A percentile compares a stretch with the other conserved stretches of the same genome.
Conservation (phyloP, 345 rosid species). For the Lepidium didymum region DNA sequence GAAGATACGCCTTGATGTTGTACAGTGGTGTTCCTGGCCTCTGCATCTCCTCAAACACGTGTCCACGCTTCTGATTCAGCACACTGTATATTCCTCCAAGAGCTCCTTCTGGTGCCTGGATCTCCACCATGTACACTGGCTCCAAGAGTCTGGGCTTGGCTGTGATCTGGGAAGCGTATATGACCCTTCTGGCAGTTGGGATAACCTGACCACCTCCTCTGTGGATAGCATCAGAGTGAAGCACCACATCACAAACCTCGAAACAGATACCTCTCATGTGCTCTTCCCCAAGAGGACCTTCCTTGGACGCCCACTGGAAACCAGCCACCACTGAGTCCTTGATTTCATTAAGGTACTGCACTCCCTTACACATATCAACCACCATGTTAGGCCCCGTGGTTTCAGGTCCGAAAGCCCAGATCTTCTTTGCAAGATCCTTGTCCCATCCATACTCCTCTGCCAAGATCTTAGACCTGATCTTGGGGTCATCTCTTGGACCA, state of each 20-base stretch:
- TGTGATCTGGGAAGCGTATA: conserved; percentile 69
- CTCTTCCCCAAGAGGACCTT: conserved; percentile 68
- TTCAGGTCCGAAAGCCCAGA: conserved; percentile 87
- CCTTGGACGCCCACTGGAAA: conserved; percentile 89
- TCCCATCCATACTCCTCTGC: conserved; percentile 84
- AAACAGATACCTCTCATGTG: conserved; percentile 88
- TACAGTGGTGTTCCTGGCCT: conserved; percentile 79
- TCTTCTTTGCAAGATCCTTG: conserved; percentile 82
- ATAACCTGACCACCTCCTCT: conserved; percentile 88
- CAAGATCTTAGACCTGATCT: conserved; percentile 59
- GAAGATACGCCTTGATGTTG: conserved; percentile 81
- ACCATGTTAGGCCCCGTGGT: conserved; percentile 86
- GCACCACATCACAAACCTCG: conserved; percentile 80
- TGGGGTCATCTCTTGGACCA: conserved; percentile 85
- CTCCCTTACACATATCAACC: conserved; percentile 89
- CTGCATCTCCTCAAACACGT: conserved; percentile 77
- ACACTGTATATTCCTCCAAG: conserved; percentile 90
- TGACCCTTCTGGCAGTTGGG: conserved; percentile 81
- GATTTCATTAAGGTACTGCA: conserved; percentile 77
- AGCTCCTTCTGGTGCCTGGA: conserved; percentile 81
- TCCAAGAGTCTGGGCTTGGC: conserved; percentile 83
- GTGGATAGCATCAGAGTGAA: conserved; percentile 81
- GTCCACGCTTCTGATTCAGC: conserved; percentile 81
- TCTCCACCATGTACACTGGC: conserved; percentile 79
- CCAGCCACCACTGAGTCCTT: conserved; percentile 90